phyloP scores from a whole-genome alignment of 78 protist genomes.

The Planoprotostelium fungivorum region DNA sequence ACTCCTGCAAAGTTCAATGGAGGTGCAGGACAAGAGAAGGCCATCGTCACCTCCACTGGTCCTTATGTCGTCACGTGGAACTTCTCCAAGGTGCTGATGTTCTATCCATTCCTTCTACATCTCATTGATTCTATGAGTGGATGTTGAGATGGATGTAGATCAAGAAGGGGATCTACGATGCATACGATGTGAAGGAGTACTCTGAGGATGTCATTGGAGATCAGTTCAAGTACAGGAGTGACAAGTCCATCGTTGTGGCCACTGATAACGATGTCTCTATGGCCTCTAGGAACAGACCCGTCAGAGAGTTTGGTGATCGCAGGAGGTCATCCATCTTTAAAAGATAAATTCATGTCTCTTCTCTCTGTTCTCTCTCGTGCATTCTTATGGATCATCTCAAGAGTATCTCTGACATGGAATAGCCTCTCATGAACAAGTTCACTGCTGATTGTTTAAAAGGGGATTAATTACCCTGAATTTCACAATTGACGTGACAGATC shows the following conservation, averaged over 20 bases:
- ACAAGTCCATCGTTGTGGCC: constrained; percentile 58
- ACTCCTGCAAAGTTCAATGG: constrained; percentile 66
- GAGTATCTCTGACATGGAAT: too few species aligned
- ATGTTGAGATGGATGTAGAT: background rate
- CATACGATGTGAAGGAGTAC: constrained; percentile 50
- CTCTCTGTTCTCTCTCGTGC: too few species aligned
- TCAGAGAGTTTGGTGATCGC: too few species aligned
- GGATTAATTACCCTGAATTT: too few species aligned
- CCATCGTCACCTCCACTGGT: constrained; percentile 61
- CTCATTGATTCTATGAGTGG: background rate
- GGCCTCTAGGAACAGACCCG: background rate
- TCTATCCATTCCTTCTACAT: too few species aligned
- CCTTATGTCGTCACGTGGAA: constrained; percentile 69
- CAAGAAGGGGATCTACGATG: constrained; percentile 47
- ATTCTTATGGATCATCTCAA: too few species aligned
- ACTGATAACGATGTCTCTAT: constrained; percentile 57
- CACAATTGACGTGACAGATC: too few species aligned
- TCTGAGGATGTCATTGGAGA: constrained; percentile 50
- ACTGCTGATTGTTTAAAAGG: too few species aligned
- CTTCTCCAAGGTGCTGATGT: constrained; percentile 57
- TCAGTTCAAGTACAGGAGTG: constrained; percentile 50
- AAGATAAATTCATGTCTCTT: too few species aligned
- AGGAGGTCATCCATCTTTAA: too few species aligned
- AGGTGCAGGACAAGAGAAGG: constrained; percentile 18
- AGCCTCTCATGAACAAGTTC: too few species aligned